phyloP scores from a whole-genome alignment of 2,329 filamentous ascomycete species.

The Ascochyta lentis region DNA sequence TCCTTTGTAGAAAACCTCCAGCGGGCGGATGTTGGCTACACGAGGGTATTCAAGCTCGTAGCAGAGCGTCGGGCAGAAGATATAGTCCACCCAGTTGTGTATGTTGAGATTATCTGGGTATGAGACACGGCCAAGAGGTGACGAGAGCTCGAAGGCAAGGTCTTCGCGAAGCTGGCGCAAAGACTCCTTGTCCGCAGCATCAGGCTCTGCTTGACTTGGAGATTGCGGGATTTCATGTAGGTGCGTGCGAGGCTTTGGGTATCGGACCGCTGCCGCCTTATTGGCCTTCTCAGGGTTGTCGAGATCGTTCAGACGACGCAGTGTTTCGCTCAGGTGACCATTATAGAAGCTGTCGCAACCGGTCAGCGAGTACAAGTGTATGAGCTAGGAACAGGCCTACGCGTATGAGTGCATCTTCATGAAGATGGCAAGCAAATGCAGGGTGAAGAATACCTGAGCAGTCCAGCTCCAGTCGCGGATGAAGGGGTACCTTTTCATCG shows the following conservation, averaged over 20 bases:
- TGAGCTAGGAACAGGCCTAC: constrained; percentile 25
- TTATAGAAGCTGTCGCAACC: constrained; percentile 76
- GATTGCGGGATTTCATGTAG: constrained; percentile 59
- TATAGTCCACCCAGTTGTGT: constrained; percentile 82
- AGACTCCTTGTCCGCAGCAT: constrained; percentile 40
- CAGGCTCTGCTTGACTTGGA: constrained; percentile 55
- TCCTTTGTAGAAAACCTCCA: constrained; percentile 82
- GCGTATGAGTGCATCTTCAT: constrained; percentile 99
- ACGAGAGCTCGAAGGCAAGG: constrained; percentile 88
- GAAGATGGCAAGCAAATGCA: constrained; percentile 88
- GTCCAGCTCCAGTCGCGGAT: constrained; percentile 93
- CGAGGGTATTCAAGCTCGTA: constrained; percentile 98
- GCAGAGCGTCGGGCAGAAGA: constrained; percentile 93
- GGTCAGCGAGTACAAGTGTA: not conserved
- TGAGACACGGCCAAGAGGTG: constrained; percentile 84
- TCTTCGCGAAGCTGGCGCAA: constrained; percentile 79
- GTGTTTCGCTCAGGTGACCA: constrained; percentile 87
- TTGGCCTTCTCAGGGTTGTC: constrained; percentile 77
- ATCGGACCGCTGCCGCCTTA: constrained; percentile 75
- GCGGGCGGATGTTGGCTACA: constrained; percentile 75
- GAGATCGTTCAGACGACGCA: constrained; percentile 78
- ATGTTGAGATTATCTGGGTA: constrained; percentile 89
- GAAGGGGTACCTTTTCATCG: constrained; percentile 71
- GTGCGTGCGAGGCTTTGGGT: constrained; percentile 63
- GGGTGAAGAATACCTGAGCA: constrained; percentile 89